A percentile compares a stretch with the other conserved stretches of the same genome.
Evolutionary conservation across 441 rosid species (phyloP).

Genomic region (Gossypium gossypioides): DNA sequence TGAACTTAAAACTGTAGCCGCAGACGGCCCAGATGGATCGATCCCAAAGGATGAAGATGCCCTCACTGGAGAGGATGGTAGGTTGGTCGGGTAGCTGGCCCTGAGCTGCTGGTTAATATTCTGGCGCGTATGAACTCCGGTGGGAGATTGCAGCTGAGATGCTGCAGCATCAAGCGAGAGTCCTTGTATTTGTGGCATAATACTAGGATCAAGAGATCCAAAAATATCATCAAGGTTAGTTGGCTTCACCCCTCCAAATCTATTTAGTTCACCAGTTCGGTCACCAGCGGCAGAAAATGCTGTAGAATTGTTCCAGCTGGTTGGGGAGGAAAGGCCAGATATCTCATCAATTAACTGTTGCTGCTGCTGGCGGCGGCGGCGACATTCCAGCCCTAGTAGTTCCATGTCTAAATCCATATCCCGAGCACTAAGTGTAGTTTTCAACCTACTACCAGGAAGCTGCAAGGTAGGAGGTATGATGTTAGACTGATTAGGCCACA

Average conservation of each 20-base stretch:
- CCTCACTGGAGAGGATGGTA: slow-evolving; percentile 51
- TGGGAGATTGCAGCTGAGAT: slow-evolving; percentile 35
- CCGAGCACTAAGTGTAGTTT: slow-evolving; percentile 47
- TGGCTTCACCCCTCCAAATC: slow-evolving; percentile 48
- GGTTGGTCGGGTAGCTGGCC: slow-evolving; percentile 33
- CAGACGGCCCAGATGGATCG: slow-evolving; percentile 37
- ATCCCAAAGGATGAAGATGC: slow-evolving; percentile 32
- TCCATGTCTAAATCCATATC: slow-evolving; percentile 60
- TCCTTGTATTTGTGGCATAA: slow-evolving; percentile 39
- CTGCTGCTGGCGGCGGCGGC: slow-evolving; percentile 16
- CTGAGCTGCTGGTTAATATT: slow-evolving; percentile 40
- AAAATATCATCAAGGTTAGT: slow-evolving; percentile 51
- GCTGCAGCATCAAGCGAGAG: slow-evolving; percentile 27
- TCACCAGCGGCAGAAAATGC: slow-evolving; percentile 34
- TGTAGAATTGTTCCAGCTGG: slow-evolving; percentile 47
- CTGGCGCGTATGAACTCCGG: slow-evolving; percentile 41
- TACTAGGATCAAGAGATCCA: slow-evolving; percentile 38
- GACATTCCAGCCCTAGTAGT: slow-evolving; percentile 29
- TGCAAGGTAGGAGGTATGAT: slow-evolving; percentile 51
- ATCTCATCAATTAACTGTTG: slow-evolving; percentile 54
- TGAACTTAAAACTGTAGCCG: slow-evolving; percentile 46
- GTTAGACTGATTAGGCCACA: slow-evolving; percentile 54
- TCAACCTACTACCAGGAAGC: slow-evolving; percentile 74
- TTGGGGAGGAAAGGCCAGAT: slow-evolving; percentile 51
- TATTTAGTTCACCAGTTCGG: slow-evolving; percentile 36